Conservation (phyloP, 352 stramenopile species). For the Phytophthora cryptogea region DNA sequence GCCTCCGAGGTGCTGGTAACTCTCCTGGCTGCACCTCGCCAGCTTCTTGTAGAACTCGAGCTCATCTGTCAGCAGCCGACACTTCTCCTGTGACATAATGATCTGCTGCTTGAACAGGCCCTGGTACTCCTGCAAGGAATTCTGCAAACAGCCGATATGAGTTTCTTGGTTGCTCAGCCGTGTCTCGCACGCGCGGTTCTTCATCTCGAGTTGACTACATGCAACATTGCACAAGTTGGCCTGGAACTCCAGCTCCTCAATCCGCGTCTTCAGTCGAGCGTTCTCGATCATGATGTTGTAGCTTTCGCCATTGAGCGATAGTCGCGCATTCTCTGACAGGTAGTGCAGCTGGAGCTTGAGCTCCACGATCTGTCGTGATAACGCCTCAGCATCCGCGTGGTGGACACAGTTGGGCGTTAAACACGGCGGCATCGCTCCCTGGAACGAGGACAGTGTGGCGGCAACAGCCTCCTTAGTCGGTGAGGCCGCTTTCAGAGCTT, state of each 20-base stretch:
- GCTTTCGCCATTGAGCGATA: constrained; percentile 61
- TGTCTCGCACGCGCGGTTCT: constrained; percentile 68
- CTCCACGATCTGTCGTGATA: constrained; percentile 75
- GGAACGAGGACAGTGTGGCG: neutral
- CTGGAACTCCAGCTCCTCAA: constrained; percentile 78
- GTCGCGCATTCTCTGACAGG: constrained; percentile 62
- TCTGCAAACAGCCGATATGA: constrained; percentile 74
- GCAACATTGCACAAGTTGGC: constrained; percentile 60
- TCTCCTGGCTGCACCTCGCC: constrained; percentile 54
- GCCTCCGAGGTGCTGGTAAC: constrained; percentile 31
- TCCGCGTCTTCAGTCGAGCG: constrained; percentile 66
- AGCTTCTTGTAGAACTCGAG: constrained; percentile 88
- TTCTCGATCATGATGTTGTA: constrained; percentile 73
- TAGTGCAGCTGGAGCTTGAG: constrained; percentile 82
- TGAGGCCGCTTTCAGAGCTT: constrained; percentile 9
- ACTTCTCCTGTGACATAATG: constrained; percentile 83
- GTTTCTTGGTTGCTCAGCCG: constrained; percentile 75
- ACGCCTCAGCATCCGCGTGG: constrained; percentile 55
- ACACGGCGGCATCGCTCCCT: constrained; percentile 19
- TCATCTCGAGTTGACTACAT: constrained; percentile 72
- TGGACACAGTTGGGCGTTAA: constrained; percentile 50
- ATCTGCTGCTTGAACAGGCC: constrained; percentile 84
- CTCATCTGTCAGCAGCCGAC: constrained; percentile 71
- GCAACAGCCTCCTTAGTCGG: constrained; percentile 3
- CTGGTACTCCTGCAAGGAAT: constrained; percentile 81